These are phyloP conservation scores for Globisporangium camurandrum DNA, from an alignment of 352 stramenopile species.

Conservation along the genomic window DNA sequence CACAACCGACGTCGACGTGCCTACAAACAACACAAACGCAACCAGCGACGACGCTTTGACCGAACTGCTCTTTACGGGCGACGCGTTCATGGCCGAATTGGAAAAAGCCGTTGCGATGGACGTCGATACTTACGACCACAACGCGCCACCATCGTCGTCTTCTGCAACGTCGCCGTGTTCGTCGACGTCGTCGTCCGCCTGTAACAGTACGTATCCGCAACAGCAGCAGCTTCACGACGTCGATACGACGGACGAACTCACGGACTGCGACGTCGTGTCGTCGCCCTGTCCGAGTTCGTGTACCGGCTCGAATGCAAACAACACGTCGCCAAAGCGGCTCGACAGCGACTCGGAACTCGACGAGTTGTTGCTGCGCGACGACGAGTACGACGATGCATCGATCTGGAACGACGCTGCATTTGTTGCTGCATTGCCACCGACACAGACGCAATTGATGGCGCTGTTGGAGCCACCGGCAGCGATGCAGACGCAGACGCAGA, in stretches of 20 bases:
- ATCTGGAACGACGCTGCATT: too few species aligned
- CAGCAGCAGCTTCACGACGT: too few species aligned
- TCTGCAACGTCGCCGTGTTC: constrained; percentile 26
- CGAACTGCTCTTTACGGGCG: constrained; percentile 44
- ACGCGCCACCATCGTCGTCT: constrained; percentile 4
- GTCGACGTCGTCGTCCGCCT: constrained; percentile 1
- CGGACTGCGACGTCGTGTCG: constrained; percentile 36
- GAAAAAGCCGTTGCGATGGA: constrained; percentile 43
- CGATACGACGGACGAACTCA: constrained; percentile 18
- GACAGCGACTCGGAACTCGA: constrained; percentile 32
- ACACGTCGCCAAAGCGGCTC: constrained; percentile 18
- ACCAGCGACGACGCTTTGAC: constrained; percentile 23
- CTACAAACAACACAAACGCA: too few species aligned
- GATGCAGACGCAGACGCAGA: neutral
- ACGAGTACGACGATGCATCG: too few species aligned
- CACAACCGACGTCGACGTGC: constrained; percentile 4
- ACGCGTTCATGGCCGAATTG: constrained; percentile 50
- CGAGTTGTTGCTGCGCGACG: constrained; percentile 10
- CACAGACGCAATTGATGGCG: too few species aligned
- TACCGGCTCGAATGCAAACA: constrained; percentile 16
- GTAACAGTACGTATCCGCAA: too few species aligned
- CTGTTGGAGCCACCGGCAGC: neutral
- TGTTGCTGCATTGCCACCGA: too few species aligned
- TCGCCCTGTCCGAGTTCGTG: constrained; percentile 43
- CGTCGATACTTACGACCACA: constrained; percentile 5